phyloP scores from a whole-genome alignment of 2,329 filamentous ascomycete species.

The Fusarium subtropicale region DNA sequence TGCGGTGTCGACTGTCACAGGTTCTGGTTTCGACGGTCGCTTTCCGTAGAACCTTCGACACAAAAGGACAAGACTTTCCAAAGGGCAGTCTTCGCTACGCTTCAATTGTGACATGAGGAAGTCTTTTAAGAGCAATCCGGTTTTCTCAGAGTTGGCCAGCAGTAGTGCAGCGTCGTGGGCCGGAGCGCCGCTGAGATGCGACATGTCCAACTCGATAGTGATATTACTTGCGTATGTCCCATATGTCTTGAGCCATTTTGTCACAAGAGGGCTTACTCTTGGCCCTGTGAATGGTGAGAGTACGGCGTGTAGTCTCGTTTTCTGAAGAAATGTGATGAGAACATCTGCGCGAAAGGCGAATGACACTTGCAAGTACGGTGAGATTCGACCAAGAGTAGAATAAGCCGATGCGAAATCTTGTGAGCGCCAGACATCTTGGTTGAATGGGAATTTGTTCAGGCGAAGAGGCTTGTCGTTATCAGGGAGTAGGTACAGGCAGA shows the following conservation, averaged over 20 bases:
- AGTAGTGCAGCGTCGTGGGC: slow-evolving; percentile 42
- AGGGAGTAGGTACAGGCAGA: slow-evolving; percentile 46
- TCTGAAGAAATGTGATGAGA: slow-evolving; percentile 52
- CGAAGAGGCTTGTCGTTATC: slow-evolving; percentile 43
- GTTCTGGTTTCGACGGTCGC: background rate
- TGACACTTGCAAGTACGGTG: slow-evolving; percentile 48
- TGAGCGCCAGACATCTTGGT: slow-evolving; percentile 51
- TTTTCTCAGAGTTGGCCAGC: slow-evolving; percentile 36
- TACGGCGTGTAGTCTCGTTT: slow-evolving; percentile 54
- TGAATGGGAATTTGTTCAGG: slow-evolving; percentile 47
- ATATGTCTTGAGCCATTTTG: slow-evolving; percentile 52
- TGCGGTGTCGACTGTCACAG: slow-evolving; percentile 5
- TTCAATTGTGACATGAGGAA: slow-evolving; percentile 48
- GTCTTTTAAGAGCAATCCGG: slow-evolving; percentile 45
- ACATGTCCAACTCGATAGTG: slow-evolving; percentile 57
- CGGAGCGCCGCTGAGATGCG: slow-evolving; percentile 52
- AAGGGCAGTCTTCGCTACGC: slow-evolving; percentile 36
- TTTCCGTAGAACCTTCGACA: slow-evolving; percentile 52
- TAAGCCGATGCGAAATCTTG: slow-evolving; percentile 51
- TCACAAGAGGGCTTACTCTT: slow-evolving; percentile 51
- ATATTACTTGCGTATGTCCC: slow-evolving; percentile 53
- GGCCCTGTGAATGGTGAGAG: slow-evolving; percentile 54
- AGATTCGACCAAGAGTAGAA: slow-evolving; percentile 42
- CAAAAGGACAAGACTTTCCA: slow-evolving; percentile 50
- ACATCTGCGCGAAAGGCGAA: slow-evolving; percentile 54